These are phyloP conservation scores for Pythium folliculosum DNA, from an alignment of 352 stramenopile genomes.

Conservation along the genomic window DNA sequence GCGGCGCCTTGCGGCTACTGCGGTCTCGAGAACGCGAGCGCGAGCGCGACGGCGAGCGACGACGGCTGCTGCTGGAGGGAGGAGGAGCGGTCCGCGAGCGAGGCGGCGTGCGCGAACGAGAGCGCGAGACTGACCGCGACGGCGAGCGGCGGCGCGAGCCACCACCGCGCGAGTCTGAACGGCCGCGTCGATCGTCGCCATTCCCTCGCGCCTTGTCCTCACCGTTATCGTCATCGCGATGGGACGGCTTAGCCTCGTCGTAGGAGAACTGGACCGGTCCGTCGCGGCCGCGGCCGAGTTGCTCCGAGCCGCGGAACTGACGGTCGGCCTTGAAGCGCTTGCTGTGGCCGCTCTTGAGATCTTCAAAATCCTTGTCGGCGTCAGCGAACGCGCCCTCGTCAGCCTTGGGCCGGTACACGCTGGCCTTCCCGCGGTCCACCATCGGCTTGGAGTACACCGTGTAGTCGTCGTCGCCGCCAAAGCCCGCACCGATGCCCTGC, in stretches of 20 bases:
- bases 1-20: conserved; percentile 5
- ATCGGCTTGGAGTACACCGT: conserved; percentile 98
- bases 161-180: conserved; percentile 9
- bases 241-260: conserved; percentile 39
- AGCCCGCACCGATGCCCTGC: conserved; percentile 94
- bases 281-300: conserved; percentile 55
- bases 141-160: conserved; percentile 29
- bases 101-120: conserved; percentile 31
- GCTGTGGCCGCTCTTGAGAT: conserved; percentile 80
- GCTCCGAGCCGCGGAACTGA: conserved; percentile 85
- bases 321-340: conserved; percentile 91
- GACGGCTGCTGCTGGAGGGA: conserved; percentile 21
- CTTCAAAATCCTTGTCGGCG: conserved; percentile 89
- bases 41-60: conserved; percentile 25
- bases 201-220: conserved; percentile 12
- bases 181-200: conserved; percentile 5
- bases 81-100: conserved; percentile 10
- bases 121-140: conserved; percentile 30
- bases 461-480: conserved; percentile 98
- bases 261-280: conserved; percentile 89
- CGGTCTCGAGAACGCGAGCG: conserved; percentile 21
- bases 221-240: conserved; percentile 36
- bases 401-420: conserved; percentile 89
- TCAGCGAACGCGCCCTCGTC: conserved; percentile 84
- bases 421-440: conserved; percentile 90